Conservation (phyloP, 1,284 basidiomycete species). For the Coniophora puteana region DNA sequence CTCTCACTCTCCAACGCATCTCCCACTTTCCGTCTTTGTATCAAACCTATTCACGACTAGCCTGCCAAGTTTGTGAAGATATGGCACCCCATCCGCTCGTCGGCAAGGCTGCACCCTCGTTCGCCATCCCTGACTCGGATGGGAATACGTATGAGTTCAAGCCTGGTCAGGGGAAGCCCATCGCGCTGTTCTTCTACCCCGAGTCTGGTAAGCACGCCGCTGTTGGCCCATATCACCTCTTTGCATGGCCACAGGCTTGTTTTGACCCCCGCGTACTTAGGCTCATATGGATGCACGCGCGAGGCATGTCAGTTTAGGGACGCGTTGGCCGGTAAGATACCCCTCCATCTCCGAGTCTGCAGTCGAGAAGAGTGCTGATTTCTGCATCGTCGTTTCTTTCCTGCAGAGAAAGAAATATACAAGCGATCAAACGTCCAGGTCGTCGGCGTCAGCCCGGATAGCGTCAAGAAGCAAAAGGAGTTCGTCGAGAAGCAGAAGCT, state of each 20-base stretch:
- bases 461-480: constrained; percentile 64
- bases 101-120: constrained; percentile 45
- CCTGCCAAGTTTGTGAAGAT: too few species aligned
- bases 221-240: constrained; percentile 3
- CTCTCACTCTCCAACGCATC: too few species aligned
- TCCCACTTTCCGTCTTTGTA: too few species aligned
- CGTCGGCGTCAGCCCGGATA: constrained; percentile 68
- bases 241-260: constrained; percentile 5
- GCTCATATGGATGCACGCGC: constrained; percentile 71
- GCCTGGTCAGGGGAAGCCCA: constrained; percentile 45
- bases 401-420: constrained; percentile 62
- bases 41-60: too few species aligned
- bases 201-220: constrained; percentile 40
- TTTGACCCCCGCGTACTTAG: constrained; percentile 37
- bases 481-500: constrained; percentile 74
- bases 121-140: constrained; percentile 46
- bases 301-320: constrained; percentile 80
- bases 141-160: constrained; percentile 47
- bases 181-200: constrained; percentile 75
- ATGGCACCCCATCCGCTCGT: constrained; percentile 40
- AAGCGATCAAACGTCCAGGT: constrained; percentile 60
- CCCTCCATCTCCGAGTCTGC: constrained; percentile 1
- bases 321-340: constrained; percentile 55
- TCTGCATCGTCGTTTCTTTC: constrained; percentile 3
- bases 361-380: neutral